Base-by-base conservation (phyloP, 2,329 filamentous ascomycete species). In the Chrysosporium keratinophilum region DNA sequence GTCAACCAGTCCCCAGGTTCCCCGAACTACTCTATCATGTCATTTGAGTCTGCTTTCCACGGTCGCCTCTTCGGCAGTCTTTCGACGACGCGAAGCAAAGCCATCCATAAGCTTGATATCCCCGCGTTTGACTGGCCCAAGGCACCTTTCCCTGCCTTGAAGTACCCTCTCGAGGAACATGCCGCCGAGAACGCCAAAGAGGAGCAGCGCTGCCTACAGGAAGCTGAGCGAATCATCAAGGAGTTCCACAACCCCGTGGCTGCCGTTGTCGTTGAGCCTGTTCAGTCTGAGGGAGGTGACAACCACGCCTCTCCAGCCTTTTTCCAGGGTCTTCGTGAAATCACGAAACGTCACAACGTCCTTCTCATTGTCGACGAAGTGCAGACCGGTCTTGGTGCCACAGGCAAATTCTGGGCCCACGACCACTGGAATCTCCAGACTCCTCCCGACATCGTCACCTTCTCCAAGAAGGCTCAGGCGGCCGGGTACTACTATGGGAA, bases 81-180 rank as follows among this genome's bases (percentile, higher is more conserved):
- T 54, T 91, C 87, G 57, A 95, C 88, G 54, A 95, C 89, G 12
- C 85, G 89, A 67, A 90, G 85, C 71, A 95, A 95, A 79, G 81
- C 89, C 45, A 90, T 95, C 69, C 89, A 95, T 78, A 95, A 95
- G 75, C 76, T 95, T 62, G 89, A 95, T 67, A 95, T 95, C 63
- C 89, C 89, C 20, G 87, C 89, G 64, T 95, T 95, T 65, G 86
- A 95, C 78, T 95, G 89, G 89, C 89, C 89, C 28, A 87, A 91
- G 70, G 88, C 88, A 15, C 81, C 86, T 54, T 95, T 95, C 78
- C 90, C 89, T 9, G 65, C 74, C 59, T 80, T 94, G 66, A 90
- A 90, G 72, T 95, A 95, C 71, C 89, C 89, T 0, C 82, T 95
- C 5, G 84, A 89, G 62, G 76, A 88, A 61, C 81, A 93, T 69